Conservation (phyloP, 1,284 basidiomycete genomes). For the Puccinia polysora region DNA sequence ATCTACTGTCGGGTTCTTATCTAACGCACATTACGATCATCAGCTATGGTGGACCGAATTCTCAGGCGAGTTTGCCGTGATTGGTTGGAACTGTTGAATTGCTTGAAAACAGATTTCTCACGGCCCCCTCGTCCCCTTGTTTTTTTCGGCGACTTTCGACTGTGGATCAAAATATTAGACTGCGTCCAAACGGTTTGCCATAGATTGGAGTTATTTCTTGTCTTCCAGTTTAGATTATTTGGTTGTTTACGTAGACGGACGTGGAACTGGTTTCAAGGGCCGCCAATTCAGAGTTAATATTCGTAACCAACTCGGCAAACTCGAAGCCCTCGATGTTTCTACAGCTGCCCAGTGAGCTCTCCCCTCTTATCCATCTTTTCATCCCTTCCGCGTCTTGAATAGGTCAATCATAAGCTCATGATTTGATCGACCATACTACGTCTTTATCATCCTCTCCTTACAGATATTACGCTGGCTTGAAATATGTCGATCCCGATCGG, state of each 20-base stretch:
- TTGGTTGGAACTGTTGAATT: neutral
- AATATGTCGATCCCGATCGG: slow-evolving; percentile 72
- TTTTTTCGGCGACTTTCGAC: neutral
- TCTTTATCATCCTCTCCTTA: too few species aligned
- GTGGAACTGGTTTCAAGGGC: slow-evolving; percentile 90
- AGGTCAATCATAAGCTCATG: too few species aligned
- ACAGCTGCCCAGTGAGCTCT: slow-evolving; percentile 62
- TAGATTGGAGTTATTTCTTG: slow-evolving; percentile 82
- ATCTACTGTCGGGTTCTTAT: slow-evolving; percentile 10
- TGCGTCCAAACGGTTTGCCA: slow-evolving; percentile 64
- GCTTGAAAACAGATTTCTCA: neutral
- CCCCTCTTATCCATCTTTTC: slow-evolving; percentile 36
- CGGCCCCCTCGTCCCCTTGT: slow-evolving; percentile 32
- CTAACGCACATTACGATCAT: neutral
- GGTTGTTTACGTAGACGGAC: slow-evolving; percentile 78
- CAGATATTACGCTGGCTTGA: slow-evolving; percentile 64
- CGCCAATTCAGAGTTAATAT: slow-evolving; percentile 74
- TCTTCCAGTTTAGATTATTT: slow-evolving; percentile 77
- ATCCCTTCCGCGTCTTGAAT: neutral
- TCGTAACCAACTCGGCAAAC: slow-evolving; percentile 75
- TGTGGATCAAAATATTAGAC: slow-evolving; percentile 54
- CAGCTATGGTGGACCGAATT: slow-evolving; percentile 84
- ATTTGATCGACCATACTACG: too few species aligned
- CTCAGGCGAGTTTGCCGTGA: slow-evolving; percentile 55
- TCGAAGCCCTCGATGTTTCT: slow-evolving; percentile 81